Evolutionary conservation across 768 basidiomycete genomes (phyloP), one percentile per base, ranked within the genome.

Genomic region (Hericium coralloides): DNA sequence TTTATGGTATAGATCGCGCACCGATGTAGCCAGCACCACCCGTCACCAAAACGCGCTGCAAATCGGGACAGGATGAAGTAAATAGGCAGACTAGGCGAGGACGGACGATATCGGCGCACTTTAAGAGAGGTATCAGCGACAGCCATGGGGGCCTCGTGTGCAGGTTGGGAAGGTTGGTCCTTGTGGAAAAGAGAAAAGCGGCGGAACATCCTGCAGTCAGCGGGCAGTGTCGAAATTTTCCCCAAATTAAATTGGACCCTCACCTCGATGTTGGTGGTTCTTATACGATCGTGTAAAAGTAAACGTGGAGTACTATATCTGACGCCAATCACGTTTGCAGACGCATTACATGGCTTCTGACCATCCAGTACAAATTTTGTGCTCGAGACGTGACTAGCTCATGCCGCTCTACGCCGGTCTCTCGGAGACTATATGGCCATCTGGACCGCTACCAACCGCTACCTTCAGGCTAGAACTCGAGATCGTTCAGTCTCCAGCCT

Each of bases 11-110:
- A 20, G 38, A 52, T 31, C 55, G 52, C 73, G 58, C 56, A 89
- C 92, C 92, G 63, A 95, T 94, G 73, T 95, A 95, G 38, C 92
- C 92, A 57, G 91, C 88, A 55, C 89, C 92, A 50, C 92, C 85
- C 38, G 85, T 87, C 60, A 87, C 82, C 59, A 87, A 70, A 38
- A 87, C 82, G 47, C 76, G 79, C 84, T 86, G 48, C 48, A 55
- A 14, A 47, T 31, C 8, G 31, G 31, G 63, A 55, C 67, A 14
- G 63, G 22, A 47, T 23, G 53, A 54, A 36, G 52, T 53, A 43
- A 50, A 60, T 45, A 55, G 7, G 17, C 22, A 45, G 17, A 45
- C 22, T 51, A 45, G 51, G 41, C 15, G 59, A 54, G 20, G 48
- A 57, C 47, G 31, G 55, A 43, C 71, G 56, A 26, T 22, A 41